Conservation (phyloP, 305 asterid genomes). For the Fraxinus latifolia region DNA sequence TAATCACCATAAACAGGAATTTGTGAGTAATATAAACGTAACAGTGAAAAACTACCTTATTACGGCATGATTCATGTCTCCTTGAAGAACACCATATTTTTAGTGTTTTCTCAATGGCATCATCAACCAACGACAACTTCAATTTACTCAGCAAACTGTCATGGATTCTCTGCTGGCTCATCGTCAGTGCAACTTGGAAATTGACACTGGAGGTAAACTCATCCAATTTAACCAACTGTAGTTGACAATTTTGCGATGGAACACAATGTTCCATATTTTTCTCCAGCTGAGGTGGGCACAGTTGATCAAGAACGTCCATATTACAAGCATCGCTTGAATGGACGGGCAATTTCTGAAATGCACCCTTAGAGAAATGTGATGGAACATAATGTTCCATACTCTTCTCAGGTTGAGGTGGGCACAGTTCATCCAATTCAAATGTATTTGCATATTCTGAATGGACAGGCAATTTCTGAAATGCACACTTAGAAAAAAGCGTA, state of each 20-base stretch:
- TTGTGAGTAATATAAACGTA: neutral
- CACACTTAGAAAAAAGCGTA: conserved; percentile 41
- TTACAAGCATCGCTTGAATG: conserved; percentile 34
- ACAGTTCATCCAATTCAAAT: conserved; percentile 50
- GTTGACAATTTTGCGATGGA: conserved; percentile 35
- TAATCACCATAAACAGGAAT: conserved; percentile 15
- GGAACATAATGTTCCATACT: conserved; percentile 29
- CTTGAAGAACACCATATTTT: conserved; percentile 27
- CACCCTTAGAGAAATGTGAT: conserved; percentile 26
- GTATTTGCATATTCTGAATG: conserved; percentile 41
- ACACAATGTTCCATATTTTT: conserved; percentile 37
- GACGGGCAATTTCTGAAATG: conserved; percentile 41
- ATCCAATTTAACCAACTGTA: conserved; percentile 35
- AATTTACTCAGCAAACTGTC: conserved; percentile 55
- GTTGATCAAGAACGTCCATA: conserved; percentile 42
- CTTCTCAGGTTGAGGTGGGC: conserved; percentile 47
- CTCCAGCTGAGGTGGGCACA: conserved; percentile 53
- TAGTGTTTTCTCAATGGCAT: conserved; percentile 41
- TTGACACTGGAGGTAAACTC: conserved; percentile 35
- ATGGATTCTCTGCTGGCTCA: conserved; percentile 59
- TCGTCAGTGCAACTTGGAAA: conserved; percentile 56
- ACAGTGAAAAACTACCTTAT: conserved; percentile 39
- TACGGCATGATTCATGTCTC: conserved; percentile 34
- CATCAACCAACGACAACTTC: conserved; percentile 45
- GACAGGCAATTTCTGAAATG: conserved; percentile 54